These are phyloP conservation scores for Sporopachydermia lactativora DNA, from an alignment of 805 yeast genomes.

Conservation along the genomic window DNA sequence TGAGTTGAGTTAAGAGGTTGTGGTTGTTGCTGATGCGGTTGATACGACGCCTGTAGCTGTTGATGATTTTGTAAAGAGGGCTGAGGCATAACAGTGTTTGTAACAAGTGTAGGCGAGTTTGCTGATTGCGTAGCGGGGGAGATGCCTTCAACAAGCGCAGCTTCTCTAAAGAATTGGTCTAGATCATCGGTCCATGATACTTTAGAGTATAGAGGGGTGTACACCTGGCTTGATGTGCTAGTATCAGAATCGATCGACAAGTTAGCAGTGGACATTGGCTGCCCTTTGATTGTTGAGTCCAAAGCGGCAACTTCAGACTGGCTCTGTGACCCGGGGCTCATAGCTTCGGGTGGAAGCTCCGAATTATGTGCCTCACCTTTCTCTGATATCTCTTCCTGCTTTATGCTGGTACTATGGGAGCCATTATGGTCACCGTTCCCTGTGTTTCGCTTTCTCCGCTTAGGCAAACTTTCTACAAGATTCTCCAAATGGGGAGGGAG, in stretches of 20 bases:
- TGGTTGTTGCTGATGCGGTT: neutral
- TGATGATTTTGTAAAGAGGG: too few relatives aligned
- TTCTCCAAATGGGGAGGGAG: neutral
- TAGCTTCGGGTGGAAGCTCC: neutral
- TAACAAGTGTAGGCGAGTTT: too few relatives aligned
- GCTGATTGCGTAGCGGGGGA: conserved; percentile 4
- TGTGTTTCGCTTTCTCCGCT: neutral
- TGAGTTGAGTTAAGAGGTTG: neutral
- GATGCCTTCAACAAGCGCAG: conserved; percentile 10
- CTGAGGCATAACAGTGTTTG: too few relatives aligned
- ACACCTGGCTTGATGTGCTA: neutral
- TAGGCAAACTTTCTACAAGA: neutral
- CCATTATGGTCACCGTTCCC: too few relatives aligned
- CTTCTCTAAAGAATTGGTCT: conserved; percentile 14
- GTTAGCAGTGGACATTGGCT: neutral
- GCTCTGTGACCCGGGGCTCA: neutral
- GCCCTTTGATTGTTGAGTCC: neutral
- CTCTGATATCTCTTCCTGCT: neutral
- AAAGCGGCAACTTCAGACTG: neutral
- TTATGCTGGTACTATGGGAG: too few relatives aligned
- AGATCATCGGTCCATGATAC: conserved; percentile 7
- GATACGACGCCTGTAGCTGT: too few relatives aligned
- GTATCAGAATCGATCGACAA: neutral
- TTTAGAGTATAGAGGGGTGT: neutral
- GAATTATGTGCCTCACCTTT: neutral